Conservation (phyloP, 1,139 yeast genomes). For the Sugiyamaella sp. region DNA sequence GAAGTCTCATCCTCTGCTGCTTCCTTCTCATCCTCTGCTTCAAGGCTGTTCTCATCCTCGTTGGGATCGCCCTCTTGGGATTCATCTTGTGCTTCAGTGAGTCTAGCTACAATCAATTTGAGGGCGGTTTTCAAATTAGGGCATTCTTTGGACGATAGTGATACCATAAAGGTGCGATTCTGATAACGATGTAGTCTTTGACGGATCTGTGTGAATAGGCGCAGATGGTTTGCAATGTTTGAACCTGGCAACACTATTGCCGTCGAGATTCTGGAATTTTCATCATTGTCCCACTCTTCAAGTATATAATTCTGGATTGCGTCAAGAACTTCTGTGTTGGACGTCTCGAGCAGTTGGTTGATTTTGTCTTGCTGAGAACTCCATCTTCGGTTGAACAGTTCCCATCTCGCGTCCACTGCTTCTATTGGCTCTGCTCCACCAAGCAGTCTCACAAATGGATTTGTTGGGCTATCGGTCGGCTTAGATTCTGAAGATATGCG, state of each 20-base stretch:
- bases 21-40: conserved; percentile 16
- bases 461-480: conserved; percentile 20
- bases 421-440: conserved; percentile 44
- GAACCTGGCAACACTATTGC: conserved; percentile 42
- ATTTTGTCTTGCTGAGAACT: conserved; percentile 30
- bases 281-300: conserved; percentile 33
- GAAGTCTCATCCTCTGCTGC: conserved; percentile 21
- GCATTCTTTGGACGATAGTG: conserved; percentile 42
- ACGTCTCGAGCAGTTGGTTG: conserved; percentile 29
- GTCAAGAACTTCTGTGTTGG: conserved; percentile 33
- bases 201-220: conserved; percentile 37
- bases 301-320: conserved; percentile 32
- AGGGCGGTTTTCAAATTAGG: conserved; percentile 43
- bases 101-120: conserved; percentile 42
- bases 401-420: conserved; percentile 43
- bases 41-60: not conserved
- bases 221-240: conserved; percentile 41
- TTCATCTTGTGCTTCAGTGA: conserved; percentile 36
- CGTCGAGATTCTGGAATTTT: conserved; percentile 35
- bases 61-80: not conserved
- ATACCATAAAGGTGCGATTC: conserved; percentile 32
- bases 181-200: conserved; percentile 12
- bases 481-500: conserved; percentile 24
- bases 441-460: conserved; percentile 46
- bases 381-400: conserved; percentile 41